These are phyloP conservation scores for Neospermospora avenae DNA, from an alignment of 2,329 filamentous ascomycete genomes.

Conservation along the genomic window DNA sequence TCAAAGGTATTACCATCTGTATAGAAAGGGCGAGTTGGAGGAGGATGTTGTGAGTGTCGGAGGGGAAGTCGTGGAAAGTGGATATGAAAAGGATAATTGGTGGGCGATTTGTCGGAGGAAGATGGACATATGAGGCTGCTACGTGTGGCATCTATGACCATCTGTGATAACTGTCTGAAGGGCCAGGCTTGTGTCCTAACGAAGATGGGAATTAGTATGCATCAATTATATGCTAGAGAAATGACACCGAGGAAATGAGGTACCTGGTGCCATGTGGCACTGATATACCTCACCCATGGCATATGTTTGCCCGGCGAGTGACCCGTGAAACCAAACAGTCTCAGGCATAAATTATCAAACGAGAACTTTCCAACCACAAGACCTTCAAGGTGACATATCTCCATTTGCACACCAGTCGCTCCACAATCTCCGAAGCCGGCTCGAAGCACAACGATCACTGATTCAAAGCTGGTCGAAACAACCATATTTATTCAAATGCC, in stretches of 20 bases:
- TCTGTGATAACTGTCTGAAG: neutral
- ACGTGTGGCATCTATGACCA: neutral
- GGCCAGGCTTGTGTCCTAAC: neutral
- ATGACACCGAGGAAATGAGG: neutral
- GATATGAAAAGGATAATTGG: constrained; percentile 98
- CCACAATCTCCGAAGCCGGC: no score
- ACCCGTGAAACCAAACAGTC: neutral
- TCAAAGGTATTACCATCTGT: constrained; percentile 93
- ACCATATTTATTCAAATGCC: neutral
- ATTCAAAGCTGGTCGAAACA: neutral
- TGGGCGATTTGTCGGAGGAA: constrained; percentile 64
- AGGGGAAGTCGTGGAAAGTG: constrained; percentile 70
- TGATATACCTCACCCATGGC: neutral
- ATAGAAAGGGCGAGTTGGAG: constrained; percentile 82
- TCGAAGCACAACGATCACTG: neutral
- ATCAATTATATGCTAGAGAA: no score
- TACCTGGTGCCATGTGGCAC: neutral
- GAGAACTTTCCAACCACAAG: neutral
- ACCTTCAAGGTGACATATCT: neutral
- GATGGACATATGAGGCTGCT: no score
- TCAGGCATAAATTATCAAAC: neutral
- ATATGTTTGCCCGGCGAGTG: neutral
- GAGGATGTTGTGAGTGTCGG: constrained; percentile 71
- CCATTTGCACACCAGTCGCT: neutral
- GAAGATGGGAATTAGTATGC: no score